These are phyloP conservation scores for Anthracocystis panici-leucophaei DNA, from an alignment of 1,284 basidiomycete species.

Conservation along the genomic window DNA sequence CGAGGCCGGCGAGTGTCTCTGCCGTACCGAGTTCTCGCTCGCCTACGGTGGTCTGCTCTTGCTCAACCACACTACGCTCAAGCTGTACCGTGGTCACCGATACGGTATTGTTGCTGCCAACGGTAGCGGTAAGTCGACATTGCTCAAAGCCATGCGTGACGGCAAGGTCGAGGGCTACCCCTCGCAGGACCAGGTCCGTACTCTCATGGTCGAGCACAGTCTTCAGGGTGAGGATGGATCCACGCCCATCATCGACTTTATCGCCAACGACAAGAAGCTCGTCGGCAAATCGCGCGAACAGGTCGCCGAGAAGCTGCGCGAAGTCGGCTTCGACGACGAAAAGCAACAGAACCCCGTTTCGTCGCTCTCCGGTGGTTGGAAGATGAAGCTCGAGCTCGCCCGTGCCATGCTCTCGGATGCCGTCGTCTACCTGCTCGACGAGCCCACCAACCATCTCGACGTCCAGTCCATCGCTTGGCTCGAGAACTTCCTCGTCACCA, in stretches of 20 bases:
- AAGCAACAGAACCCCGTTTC: constrained; percentile 88
- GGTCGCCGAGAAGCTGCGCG: constrained; percentile 57
- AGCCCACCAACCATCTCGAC: constrained; percentile 85
- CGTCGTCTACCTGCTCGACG: constrained; percentile 88
- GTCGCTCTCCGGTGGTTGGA: constrained; percentile 97
- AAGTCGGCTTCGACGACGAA: constrained; percentile 84
- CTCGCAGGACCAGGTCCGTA: constrained; percentile 84
- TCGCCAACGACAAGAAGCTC: constrained; percentile 78
- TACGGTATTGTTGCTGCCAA: constrained; percentile 97
- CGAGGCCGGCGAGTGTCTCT: constrained; percentile 76
- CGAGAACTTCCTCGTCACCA: constrained; percentile 78
- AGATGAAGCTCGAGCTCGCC: constrained; percentile 92
- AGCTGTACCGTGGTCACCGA: constrained; percentile 84
- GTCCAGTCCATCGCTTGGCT: constrained; percentile 92
- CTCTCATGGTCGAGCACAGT: constrained; percentile 95
- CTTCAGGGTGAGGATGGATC: constrained; percentile 91
- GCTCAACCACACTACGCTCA: constrained; percentile 92
- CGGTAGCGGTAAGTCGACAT: constrained; percentile 94
- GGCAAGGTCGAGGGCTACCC: constrained; percentile 96
- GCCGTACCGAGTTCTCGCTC: constrained; percentile 92
- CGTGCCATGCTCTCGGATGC: constrained; percentile 72
- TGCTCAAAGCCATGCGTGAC: constrained; percentile 94
- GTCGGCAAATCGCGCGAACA: constrained; percentile 61
- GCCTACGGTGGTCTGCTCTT: constrained; percentile 96
- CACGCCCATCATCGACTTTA: constrained; percentile 85